Evolutionary conservation across 2,329 filamentous ascomycete genomes (phyloP), one percentile per base, ranked within the genome.

Genomic region (Colletotrichum sp.): DNA sequence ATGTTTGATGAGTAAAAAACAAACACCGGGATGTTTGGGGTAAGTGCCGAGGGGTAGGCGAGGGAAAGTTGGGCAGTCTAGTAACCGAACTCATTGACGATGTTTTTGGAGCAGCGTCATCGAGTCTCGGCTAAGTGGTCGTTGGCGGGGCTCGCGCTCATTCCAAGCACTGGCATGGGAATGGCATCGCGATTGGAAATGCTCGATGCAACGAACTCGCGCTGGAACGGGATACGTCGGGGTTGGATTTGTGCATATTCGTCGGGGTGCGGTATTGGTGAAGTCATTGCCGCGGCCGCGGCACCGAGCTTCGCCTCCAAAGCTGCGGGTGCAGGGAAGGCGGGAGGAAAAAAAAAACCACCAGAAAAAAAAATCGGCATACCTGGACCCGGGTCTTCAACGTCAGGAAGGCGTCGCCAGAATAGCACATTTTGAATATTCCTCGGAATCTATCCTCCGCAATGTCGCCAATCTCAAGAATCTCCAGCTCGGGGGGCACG

Each of bases 391-490:
- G 92, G 74, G 97, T 99, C 85, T 97, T 97, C 78, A 99, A 90
- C 30, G 97, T 99, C 86, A 99, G 87, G 83, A 96, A 99, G 34
- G 97, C 96, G 86, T 99, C 96, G 79, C 97, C 97, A 3, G 94
- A 93, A 84, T 99, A 99, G 84, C 94, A 96, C 96, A 99, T 99
- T 86, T 99, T 99, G 90, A 99, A 99, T 80, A 99, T 99, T 83
- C 97, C 97, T 75, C 97, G 92, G 85, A 99, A 99, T 69, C 96
- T 91, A 88, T 99, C 97, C 86, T 99, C 97, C 69, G 97, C 97
- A 83, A 99, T 89, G 85, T 99, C 97, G 74, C 97, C 97, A 85
- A 99, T 98, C 88, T 99, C 97, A 79, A 99, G 87, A 78, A 99
- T 99, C 86, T 99, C 97, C 81, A 99, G 88, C 83, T 99, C 95